phyloP scores from a whole-genome alignment of 805 yeast species.

The Candida arabinofermentans region DNA sequence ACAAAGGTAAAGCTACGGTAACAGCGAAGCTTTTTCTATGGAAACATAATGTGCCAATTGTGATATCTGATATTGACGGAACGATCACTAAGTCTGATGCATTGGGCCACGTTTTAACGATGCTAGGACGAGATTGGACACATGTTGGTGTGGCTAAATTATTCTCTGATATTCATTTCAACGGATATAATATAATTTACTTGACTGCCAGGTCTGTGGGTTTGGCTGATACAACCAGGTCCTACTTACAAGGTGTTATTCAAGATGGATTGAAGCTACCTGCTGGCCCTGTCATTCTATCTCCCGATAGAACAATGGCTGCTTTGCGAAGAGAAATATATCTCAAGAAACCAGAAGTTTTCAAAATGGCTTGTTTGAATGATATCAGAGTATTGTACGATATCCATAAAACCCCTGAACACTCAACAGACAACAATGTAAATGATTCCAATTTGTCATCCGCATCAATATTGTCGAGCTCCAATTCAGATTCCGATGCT shows the following conservation, averaged over 20 bases:
- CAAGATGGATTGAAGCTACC: constrained; percentile 79
- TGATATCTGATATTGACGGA: constrained; percentile 96
- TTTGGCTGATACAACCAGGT: constrained; percentile 87
- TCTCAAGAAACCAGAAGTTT: constrained; percentile 93
- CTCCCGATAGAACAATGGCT: constrained; percentile 96
- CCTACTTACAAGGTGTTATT: constrained; percentile 69
- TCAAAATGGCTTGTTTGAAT: constrained; percentile 92
- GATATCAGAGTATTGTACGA: constrained; percentile 74
- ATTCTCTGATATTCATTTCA: constrained; percentile 78
- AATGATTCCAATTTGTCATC: not conserved
- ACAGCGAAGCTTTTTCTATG: constrained; percentile 74
- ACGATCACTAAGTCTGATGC: constrained; percentile 98
- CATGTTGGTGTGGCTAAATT: constrained; percentile 92
- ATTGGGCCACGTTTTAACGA: constrained; percentile 87
- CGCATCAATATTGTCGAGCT: not conserved
- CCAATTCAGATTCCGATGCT: not conserved
- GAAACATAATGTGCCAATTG: constrained; percentile 83
- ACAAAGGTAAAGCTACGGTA: constrained; percentile 76
- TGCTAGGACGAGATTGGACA: constrained; percentile 97
- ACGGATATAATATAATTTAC: constrained; percentile 92
- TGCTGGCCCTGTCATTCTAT: constrained; percentile 85
- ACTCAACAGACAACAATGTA: not conserved
- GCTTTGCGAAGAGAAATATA: constrained; percentile 91
- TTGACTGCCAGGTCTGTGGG: constrained; percentile 95
- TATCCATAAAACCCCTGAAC: constrained; percentile 2